Conservation (phyloP, 306 rosid species). For the Canavalia gladiata region DNA sequence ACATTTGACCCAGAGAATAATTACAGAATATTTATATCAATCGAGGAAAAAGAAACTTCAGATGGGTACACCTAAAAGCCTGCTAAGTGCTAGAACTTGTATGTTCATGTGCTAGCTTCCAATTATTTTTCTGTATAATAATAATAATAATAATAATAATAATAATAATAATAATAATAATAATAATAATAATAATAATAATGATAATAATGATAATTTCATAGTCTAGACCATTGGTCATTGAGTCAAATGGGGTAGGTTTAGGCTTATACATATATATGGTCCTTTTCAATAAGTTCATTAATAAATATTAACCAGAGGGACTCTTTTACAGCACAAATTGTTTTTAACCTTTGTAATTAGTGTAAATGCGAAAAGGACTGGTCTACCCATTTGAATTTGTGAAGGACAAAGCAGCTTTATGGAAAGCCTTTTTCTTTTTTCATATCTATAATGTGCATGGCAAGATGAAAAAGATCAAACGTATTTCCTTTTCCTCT, state of each 20-base stretch:
- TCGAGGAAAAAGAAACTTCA: constrained; percentile 56
- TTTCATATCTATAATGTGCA: constrained; percentile 60
- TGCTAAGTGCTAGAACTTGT: constrained; percentile 52
- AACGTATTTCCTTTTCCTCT: constrained; percentile 61
- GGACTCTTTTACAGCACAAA: constrained; percentile 43
- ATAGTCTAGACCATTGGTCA: constrained; percentile 34
- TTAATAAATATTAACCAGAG: constrained; percentile 46
- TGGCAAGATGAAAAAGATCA: constrained; percentile 68
- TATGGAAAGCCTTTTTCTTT: constrained; percentile 61
- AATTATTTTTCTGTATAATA: constrained; percentile 49
- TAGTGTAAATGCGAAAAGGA: constrained; percentile 62
- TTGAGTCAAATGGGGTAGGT: constrained; percentile 55
- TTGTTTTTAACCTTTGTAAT: constrained; percentile 48
- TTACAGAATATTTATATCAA: constrained; percentile 61
- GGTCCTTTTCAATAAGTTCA: constrained; percentile 40
- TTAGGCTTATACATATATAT: constrained; percentile 42
- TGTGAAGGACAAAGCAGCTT: constrained; percentile 70
- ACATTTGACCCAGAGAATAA: constrained; percentile 65
- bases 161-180: no score
- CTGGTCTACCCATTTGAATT: constrained; percentile 58
- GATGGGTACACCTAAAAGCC: constrained; percentile 63
- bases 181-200: no score
- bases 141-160: no score
- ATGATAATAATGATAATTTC: neutral
- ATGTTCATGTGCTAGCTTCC: constrained; percentile 54